Conservation (phyloP, 768 basidiomycete genomes). For the Phylloporus sp. region DNA sequence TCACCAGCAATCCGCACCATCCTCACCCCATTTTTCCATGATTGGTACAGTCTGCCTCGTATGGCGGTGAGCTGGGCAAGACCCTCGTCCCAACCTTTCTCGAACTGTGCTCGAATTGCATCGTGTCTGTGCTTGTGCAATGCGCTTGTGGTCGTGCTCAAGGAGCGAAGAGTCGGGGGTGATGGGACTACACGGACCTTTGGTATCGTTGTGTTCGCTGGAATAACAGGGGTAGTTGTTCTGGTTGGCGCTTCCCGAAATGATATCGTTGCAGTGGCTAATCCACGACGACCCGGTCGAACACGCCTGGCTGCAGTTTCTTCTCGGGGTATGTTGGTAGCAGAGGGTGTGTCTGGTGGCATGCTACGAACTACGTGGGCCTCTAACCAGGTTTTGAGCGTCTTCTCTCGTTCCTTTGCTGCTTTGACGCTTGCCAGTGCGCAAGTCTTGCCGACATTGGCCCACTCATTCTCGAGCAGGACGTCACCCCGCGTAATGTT, state of each 20-base stretch:
- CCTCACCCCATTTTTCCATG: conserved; percentile 43
- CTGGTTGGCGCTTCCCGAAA: conserved; percentile 36
- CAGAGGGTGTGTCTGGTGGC: not conserved
- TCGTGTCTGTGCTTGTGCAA: conserved; percentile 34
- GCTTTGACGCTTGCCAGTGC: conserved; percentile 59
- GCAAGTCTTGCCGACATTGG: conserved; percentile 54
- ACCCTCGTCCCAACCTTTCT: conserved; percentile 61
- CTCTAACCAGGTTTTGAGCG: conserved; percentile 50
- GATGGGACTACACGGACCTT: conserved; percentile 59
- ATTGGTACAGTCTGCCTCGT: conserved; percentile 42
- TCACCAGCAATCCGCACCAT: conserved; percentile 39
- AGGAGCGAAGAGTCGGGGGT: conserved; percentile 43
- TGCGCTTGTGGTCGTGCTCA: conserved; percentile 40
- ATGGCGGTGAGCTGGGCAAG: conserved; percentile 49
- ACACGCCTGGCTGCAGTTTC: conserved; percentile 14
- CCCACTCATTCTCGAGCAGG: conserved; percentile 55
- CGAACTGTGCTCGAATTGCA: conserved; percentile 49
- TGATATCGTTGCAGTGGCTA: conserved; percentile 66
- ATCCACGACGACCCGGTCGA: conserved; percentile 51
- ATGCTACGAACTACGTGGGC: conserved; percentile 13
- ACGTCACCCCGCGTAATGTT: conserved; percentile 47
- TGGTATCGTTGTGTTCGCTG: conserved; percentile 14
- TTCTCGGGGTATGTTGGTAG: not conserved
- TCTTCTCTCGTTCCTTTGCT: conserved; percentile 65
- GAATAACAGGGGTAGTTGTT: conserved; percentile 11